Conservation (phyloP, 352 stramenopile species). For the Chrysophaeum taylorii region DNA sequence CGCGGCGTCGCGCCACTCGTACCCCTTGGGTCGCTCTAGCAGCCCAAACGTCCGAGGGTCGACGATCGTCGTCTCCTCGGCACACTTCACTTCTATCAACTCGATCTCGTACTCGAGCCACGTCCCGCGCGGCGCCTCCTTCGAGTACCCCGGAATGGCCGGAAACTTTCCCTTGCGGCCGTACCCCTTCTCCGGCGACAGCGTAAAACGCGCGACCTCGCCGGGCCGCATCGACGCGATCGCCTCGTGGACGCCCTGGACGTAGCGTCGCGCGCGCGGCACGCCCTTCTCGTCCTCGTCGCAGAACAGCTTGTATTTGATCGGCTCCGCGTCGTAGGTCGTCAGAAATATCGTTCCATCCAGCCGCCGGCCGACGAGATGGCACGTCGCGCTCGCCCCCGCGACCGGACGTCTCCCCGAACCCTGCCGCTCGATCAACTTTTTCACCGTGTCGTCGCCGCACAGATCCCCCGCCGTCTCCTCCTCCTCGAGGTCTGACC, state of each 20-base stretch:
- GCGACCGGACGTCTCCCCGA: not conserved
- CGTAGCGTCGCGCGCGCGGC: not conserved
- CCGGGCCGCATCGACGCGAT: slow-evolving; percentile 1
- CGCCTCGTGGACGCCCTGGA: slow-evolving; percentile 9
- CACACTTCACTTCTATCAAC: not conserved
- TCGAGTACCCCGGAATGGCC: not conserved
- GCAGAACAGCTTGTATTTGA: not conserved
- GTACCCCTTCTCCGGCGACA: slow-evolving; percentile 2
- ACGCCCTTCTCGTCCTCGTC: not conserved
- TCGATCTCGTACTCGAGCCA: slow-evolving; percentile 8
- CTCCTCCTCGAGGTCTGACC: not conserved
- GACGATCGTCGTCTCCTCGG: too few species aligned
- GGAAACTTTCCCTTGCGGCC: not conserved
- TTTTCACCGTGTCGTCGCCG: not conserved
- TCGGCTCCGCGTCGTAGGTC: not conserved
- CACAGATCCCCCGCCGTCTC: not conserved
- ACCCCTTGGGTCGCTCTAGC: not conserved
- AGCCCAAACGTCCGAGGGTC: not conserved
- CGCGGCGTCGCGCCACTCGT: not conserved
- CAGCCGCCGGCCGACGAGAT: not conserved
- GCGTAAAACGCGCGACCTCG: not conserved
- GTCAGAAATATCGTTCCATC: not conserved
- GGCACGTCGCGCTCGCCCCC: not conserved
- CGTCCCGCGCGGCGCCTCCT: not conserved
- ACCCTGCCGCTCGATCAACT: not conserved